These are phyloP conservation scores for Penicillium crustosum DNA, from an alignment of 2,329 filamentous ascomycete genomes.

Conservation along the genomic window DNA sequence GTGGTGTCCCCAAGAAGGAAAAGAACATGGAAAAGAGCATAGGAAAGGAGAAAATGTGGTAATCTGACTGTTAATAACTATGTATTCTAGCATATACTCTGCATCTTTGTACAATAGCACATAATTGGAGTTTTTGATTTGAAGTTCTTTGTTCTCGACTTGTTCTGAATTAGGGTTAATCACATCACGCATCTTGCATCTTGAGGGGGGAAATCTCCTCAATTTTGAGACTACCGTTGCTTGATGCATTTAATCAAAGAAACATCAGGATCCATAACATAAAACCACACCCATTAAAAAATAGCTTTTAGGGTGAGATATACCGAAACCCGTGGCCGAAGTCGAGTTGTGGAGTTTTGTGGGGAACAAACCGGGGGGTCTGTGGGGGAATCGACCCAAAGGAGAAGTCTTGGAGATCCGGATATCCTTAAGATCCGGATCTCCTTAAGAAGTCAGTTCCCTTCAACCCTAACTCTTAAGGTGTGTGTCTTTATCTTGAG, in stretches of 20 bases:
- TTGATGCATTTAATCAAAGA: not conserved
- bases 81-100: constrained; percentile 11
- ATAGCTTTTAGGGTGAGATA: not conserved
- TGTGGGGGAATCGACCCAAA: constrained; percentile 10
- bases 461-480: not conserved
- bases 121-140: constrained; percentile 1
- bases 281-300: not conserved
- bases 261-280: not conserved
- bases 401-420: not conserved
- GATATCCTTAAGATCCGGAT: not conserved
- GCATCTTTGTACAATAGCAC: constrained; percentile 17
- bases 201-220: not conserved
- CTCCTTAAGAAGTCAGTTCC: not conserved
- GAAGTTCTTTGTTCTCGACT: not conserved
- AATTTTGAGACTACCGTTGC: not conserved
- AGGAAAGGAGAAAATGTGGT: constrained; percentile 17
- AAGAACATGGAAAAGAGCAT: constrained; percentile 1
- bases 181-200: not conserved
- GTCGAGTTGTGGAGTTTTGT: not conserved
- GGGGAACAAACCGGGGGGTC: constrained; percentile 11
- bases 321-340: constrained; percentile 12
- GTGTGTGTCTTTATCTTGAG: not conserved
- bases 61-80: constrained; percentile 12
- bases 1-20: constrained; percentile 21
- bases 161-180: not conserved